phyloP scores from a whole-genome alignment of 2,329 filamentous ascomycete species.

The Colletotrichum spaethianum region DNA sequence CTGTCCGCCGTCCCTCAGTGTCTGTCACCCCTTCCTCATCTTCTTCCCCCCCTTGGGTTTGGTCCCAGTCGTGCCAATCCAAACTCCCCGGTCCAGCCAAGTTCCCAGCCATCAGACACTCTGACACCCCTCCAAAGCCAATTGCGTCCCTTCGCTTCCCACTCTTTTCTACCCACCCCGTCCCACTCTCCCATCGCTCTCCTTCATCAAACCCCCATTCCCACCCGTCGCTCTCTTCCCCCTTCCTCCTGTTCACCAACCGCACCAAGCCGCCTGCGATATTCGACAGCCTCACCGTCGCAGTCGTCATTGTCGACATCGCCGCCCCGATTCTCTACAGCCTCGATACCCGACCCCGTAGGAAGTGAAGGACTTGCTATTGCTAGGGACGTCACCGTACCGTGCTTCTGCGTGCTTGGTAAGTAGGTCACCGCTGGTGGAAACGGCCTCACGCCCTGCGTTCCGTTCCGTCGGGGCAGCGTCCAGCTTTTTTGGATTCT shows the following conservation, averaged over 20 bases:
- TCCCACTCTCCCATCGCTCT: slow-evolving; percentile 31
- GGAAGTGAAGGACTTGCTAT: background rate
- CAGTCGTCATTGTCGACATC: slow-evolving; percentile 18
- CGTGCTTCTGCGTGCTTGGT: background rate
- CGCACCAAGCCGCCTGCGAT: slow-evolving; percentile 22
- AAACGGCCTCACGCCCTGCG: slow-evolving; percentile 18
- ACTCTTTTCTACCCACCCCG: slow-evolving; percentile 35
- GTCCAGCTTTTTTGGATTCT: slow-evolving; percentile 3
- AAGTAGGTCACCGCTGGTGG: background rate
- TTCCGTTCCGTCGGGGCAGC: slow-evolving; percentile 11
- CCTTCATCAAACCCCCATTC: slow-evolving; percentile 36
- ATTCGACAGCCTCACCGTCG: slow-evolving; percentile 12
- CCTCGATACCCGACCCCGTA: background rate
- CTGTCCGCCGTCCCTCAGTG: background rate
- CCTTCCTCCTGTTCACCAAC: slow-evolving; percentile 5
- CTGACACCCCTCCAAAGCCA: slow-evolving; percentile 36
- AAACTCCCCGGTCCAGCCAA: slow-evolving; percentile 21
- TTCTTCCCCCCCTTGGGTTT: background rate
- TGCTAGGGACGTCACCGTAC: background rate
- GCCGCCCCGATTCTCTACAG: background rate
- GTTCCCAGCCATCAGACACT: slow-evolving; percentile 38
- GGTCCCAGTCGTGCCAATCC: slow-evolving; percentile 12
- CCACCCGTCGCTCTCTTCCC: slow-evolving; percentile 10
- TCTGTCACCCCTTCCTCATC: background rate
- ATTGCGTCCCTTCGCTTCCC: slow-evolving; percentile 37